These are phyloP conservation scores for Hypoxylon subgilvum DNA, from an alignment of 495 filamentous ascomycete species.

Conservation along the genomic window DNA sequence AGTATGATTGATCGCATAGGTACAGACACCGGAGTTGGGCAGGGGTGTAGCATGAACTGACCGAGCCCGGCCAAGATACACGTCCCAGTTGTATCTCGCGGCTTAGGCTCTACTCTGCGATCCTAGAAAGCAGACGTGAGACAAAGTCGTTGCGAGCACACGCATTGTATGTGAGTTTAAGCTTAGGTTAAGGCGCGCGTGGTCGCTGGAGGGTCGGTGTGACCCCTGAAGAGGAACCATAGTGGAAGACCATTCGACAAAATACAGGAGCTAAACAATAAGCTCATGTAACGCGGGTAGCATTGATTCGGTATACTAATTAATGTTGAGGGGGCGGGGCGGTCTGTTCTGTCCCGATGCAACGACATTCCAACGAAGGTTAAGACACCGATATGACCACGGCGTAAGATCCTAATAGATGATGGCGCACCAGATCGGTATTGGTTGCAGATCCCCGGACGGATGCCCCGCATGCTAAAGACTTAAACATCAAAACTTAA, in stretches of 20 bases:
- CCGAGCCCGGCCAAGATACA: conserved; percentile 25
- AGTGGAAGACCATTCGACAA: conserved; percentile 16
- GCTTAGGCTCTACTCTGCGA: conserved; percentile 25
- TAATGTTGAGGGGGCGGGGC: neutral
- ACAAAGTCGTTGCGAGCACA: neutral
- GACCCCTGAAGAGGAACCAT: conserved; percentile 31
- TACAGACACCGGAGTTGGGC: conserved; percentile 4
- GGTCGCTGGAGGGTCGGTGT: conserved; percentile 20
- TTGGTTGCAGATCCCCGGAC: conserved; percentile 35
- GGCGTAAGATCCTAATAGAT: conserved; percentile 22
- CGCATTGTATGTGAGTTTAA: conserved; percentile 16
- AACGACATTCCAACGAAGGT: conserved; percentile 33
- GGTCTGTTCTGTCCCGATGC: conserved; percentile 1
- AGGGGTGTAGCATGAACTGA: conserved; percentile 3
- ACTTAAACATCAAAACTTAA: conserved; percentile 16
- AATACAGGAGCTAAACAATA: conserved; percentile 2
- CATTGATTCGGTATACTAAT: conserved; percentile 21
- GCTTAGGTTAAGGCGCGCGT: conserved; percentile 32
- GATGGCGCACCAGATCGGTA: conserved; percentile 33
- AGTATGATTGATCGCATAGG: conserved; percentile 7
- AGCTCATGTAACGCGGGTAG: conserved; percentile 23
- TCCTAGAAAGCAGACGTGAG: conserved; percentile 2
- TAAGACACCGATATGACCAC: conserved; percentile 27
- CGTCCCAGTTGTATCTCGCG: conserved; percentile 28
- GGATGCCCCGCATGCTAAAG: conserved; percentile 29